These are phyloP conservation scores for Passiflora organensis DNA, from an alignment of 345 rosid genomes.

Conservation along the genomic window DNA sequence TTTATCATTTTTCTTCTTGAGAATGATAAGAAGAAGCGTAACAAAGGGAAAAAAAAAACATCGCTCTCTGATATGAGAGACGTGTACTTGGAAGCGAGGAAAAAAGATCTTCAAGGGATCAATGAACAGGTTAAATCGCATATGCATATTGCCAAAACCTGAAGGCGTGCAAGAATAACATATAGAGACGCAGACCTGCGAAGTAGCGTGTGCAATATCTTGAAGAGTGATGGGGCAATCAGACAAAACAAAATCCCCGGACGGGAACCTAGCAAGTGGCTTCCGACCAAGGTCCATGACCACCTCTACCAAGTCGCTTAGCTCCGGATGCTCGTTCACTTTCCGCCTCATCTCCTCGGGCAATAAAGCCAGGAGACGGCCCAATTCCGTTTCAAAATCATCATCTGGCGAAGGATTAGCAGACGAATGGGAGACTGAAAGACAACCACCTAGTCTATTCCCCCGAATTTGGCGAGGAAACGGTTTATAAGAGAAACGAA, in stretches of 20 bases:
- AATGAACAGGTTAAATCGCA: too few relatives aligned
- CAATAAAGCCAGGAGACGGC: conserved; percentile 56
- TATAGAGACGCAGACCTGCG: conserved; percentile 38
- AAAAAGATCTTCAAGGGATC: too few relatives aligned
- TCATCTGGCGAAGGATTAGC: conserved; percentile 29
- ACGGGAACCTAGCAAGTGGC: conserved; percentile 82
- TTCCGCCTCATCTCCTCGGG: conserved; percentile 60
- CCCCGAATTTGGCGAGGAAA: too few relatives aligned
- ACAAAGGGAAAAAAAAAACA: too few relatives aligned
- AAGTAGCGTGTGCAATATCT: conserved; percentile 60
- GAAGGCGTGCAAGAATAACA: neutral
- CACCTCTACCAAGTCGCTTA: conserved; percentile 59
- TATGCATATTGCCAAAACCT: conserved; percentile 12
- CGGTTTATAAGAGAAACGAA: too few relatives aligned
- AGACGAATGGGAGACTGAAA: too few relatives aligned
- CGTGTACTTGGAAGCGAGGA: too few relatives aligned
- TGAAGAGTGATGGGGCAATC: conserved; percentile 49
- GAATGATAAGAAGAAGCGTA: too few relatives aligned
- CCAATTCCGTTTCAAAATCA: conserved; percentile 53
- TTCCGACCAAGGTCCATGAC: conserved; percentile 86
- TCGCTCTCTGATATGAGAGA: too few relatives aligned
- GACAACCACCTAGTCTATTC: too few relatives aligned
- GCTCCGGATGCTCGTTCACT: conserved; percentile 56
- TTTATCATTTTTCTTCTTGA: neutral
- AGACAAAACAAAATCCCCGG: conserved; percentile 75